phyloP scores from a whole-genome alignment of 495 filamentous ascomycete species.

The Penicillium cosmopolitanum region DNA sequence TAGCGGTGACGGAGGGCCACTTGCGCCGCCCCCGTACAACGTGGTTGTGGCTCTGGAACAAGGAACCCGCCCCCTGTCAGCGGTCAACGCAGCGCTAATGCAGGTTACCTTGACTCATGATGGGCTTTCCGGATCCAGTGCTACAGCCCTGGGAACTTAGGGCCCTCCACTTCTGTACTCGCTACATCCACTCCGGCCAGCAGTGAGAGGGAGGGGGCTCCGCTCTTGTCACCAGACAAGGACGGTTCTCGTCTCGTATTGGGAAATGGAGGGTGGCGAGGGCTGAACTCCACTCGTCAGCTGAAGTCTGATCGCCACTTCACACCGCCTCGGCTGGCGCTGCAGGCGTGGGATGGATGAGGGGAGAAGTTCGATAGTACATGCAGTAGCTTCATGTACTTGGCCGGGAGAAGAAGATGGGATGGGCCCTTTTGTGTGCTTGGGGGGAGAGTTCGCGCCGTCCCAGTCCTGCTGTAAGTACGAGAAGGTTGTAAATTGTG shows the following conservation, averaged over 20 bases:
- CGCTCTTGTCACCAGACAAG: constrained; percentile 28
- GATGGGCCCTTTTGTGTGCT: neutral
- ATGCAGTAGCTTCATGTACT: constrained; percentile 35
- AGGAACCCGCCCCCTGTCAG: constrained; percentile 38
- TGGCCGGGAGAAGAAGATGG: constrained; percentile 21
- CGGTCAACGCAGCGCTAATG: constrained; percentile 45
- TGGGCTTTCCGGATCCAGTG: constrained; percentile 40
- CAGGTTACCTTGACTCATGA: constrained; percentile 44
- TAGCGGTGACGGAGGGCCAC: constrained; percentile 20
- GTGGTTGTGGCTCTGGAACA: constrained; percentile 35
- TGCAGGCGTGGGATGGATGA: constrained; percentile 4
- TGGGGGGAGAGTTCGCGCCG: neutral
- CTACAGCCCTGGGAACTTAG: constrained; percentile 46
- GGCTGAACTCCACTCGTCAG: constrained; percentile 34
- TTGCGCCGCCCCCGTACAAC: constrained; percentile 22
- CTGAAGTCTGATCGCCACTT: constrained; percentile 41
- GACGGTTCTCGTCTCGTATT: constrained; percentile 14
- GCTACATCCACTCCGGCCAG: constrained; percentile 9
- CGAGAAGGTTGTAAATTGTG: no score
- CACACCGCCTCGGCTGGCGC: constrained; percentile 27
- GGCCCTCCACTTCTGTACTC: constrained; percentile 19
- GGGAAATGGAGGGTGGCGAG: constrained; percentile 27
- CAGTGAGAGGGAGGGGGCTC: constrained; percentile 11
- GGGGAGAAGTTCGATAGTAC: constrained; percentile 22
- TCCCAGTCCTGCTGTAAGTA: neutral